Conservation (phyloP, 75 land plant species). For the Chamaecyparis obtusa region DNA sequence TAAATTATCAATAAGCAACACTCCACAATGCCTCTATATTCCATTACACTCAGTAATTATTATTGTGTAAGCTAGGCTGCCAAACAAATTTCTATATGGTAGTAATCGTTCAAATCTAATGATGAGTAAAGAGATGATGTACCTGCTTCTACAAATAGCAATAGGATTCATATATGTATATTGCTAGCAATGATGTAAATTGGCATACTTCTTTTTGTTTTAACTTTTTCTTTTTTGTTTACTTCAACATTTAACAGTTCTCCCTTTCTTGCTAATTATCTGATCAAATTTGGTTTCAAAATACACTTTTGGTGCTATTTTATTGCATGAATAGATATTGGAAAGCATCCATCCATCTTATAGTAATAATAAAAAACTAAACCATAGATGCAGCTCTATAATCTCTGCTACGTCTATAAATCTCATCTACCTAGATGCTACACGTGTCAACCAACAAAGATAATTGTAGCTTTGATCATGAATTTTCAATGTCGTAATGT, state of each 20-base stretch:
- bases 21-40: not conserved
- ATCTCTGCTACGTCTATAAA: not conserved
- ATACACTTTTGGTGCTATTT: not conserved
- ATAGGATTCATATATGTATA: not conserved
- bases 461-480: not conserved
- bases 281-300: not conserved
- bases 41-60: not conserved
- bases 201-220: not conserved
- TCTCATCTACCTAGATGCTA: not conserved
- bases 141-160: not conserved
- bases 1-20: not conserved
- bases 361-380: not conserved
- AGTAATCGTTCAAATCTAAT: not conserved
- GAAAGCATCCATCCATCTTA: not conserved
- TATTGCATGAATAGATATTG: not conserved
- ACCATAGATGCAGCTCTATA: not conserved
- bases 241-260: not conserved
- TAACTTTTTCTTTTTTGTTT: not conserved
- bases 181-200: not conserved
- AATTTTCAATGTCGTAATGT: not conserved
- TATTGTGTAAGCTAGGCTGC: not conserved
- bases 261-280: not conserved
- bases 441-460: not conserved
- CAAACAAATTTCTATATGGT: not conserved
- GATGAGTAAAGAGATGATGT: not conserved